Evolutionary conservation across 164 flowering plant species (phyloP).

Genomic region (Dillenia suffruticosa): DNA sequence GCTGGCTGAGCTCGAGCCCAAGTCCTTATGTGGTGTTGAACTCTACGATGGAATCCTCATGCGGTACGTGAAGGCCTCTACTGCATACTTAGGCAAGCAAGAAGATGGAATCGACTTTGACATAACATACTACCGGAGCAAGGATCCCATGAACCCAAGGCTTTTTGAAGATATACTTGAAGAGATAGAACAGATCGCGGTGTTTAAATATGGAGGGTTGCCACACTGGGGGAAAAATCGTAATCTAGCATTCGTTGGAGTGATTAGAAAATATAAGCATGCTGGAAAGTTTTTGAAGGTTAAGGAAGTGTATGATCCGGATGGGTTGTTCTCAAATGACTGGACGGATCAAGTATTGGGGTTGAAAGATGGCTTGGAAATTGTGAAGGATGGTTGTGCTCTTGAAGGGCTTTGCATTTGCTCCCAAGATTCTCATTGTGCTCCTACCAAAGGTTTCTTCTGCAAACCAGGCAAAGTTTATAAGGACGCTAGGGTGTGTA

Average conservation of each 20-base stretch:
- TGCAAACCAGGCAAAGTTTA: constrained; percentile 64
- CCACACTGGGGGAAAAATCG: constrained; percentile 91
- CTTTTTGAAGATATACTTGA: constrained; percentile 56
- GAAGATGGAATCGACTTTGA: constrained; percentile 73
- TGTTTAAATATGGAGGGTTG: constrained; percentile 58
- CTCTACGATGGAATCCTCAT: constrained; percentile 67
- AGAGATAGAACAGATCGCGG: constrained; percentile 69
- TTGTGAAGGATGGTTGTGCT: constrained; percentile 61
- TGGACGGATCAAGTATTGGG: constrained; percentile 85
- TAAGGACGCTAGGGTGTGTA: constrained; percentile 63
- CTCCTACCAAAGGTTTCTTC: constrained; percentile 53
- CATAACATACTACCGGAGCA: constrained; percentile 59
- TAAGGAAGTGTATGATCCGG: constrained; percentile 51
- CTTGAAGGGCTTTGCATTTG: constrained; percentile 78
- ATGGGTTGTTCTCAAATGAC: constrained; percentile 60
- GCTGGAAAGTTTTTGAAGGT: constrained; percentile 44
- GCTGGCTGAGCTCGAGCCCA: constrained; percentile 41
- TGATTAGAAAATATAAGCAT: constrained; percentile 37
- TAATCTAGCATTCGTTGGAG: constrained; percentile 59
- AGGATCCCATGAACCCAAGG: constrained; percentile 48
- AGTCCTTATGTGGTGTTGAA: constrained; percentile 59
- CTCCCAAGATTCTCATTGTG: constrained; percentile 61
- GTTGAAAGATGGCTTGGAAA: constrained; percentile 30
- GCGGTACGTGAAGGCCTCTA: constrained; percentile 69
- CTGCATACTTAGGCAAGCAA: constrained; percentile 62